A percentile compares a stretch with the other conserved stretches of the same genome.
phyloP scores from a whole-genome alignment of 78 protist species.

The Dictyostelium intermedium region DNA sequence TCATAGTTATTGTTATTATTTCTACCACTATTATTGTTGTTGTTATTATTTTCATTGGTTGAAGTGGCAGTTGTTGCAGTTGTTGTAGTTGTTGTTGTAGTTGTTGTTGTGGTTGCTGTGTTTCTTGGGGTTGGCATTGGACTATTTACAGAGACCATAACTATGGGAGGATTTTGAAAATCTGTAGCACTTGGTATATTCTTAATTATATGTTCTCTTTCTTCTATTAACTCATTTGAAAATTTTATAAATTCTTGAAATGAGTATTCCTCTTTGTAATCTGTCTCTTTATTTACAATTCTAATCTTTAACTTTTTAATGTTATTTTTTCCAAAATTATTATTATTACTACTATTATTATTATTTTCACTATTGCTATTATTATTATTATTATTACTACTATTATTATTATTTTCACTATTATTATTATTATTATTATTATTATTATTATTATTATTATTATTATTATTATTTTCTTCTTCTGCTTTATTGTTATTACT shows the following conservation, averaged over 20 bases:
- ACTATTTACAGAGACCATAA: not conserved
- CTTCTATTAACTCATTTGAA: not conserved
- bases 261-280: not conserved
- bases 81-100: not conserved
- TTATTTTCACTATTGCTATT: not conserved
- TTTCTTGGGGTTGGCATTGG: not conserved
- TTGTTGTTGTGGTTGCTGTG: not conserved
- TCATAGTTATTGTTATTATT: no score
- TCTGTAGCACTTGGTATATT: not conserved
- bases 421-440: not conserved
- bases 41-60: not conserved
- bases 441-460: not conserved
- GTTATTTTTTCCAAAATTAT: not conserved
- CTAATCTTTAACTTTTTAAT: not conserved
- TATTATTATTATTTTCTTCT: not conserved
- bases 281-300: conserved; percentile 32
- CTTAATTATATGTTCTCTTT: not conserved
- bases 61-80: not conserved
- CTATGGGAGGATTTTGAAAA: not conserved
- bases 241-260: conserved; percentile 25
- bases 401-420: not conserved
- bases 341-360: not conserved
- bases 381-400: not conserved
- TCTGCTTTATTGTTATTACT: not conserved
- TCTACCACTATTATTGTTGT: no score